A percentile compares a stretch with the other conserved stretches of the same genome.
Conservation (phyloP, 2,329 filamentous ascomycete species). For the Neonectria sp. region DNA sequence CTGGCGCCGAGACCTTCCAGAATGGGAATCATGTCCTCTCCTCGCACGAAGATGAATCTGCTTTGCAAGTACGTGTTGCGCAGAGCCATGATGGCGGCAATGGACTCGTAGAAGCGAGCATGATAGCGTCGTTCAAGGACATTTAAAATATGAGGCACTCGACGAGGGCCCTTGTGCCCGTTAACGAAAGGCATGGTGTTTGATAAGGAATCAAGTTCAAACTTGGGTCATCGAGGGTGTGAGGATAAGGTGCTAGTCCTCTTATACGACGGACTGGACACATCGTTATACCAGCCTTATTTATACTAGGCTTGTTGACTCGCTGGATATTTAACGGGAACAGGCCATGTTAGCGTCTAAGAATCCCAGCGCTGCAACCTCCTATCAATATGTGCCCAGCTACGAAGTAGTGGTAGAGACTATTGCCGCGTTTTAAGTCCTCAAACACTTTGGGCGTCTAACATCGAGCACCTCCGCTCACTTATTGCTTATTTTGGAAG, state of each 20-base stretch:
- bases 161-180: conserved; percentile 25
- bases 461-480: neutral
- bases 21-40: conserved; percentile 43
- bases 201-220: conserved; percentile 15
- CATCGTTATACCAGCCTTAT: conserved; percentile 8
- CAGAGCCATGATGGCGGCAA: conserved; percentile 40
- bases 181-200: conserved; percentile 19
- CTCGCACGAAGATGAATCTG: conserved; percentile 43
- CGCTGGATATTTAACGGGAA: neutral
- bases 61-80: conserved; percentile 37
- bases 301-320: conserved; percentile 19
- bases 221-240: conserved; percentile 3
- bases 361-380: conserved; percentile 6
- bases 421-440: conserved; percentile 3
- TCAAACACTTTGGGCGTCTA: conserved; percentile 3
- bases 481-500: conserved; percentile 26
- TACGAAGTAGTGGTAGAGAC: neutral
- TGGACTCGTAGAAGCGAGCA: conserved; percentile 40
- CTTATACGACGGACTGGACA: conserved; percentile 2
- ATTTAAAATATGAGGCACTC: conserved; percentile 36
- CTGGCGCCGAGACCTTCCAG: conserved; percentile 41
- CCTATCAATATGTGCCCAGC: neutral
- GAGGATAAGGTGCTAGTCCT: conserved; percentile 14
- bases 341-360: conserved; percentile 1
- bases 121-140: conserved; percentile 40